Conservation (phyloP, 1,284 basidiomycete species). For the Trichosporon inkin region DNA sequence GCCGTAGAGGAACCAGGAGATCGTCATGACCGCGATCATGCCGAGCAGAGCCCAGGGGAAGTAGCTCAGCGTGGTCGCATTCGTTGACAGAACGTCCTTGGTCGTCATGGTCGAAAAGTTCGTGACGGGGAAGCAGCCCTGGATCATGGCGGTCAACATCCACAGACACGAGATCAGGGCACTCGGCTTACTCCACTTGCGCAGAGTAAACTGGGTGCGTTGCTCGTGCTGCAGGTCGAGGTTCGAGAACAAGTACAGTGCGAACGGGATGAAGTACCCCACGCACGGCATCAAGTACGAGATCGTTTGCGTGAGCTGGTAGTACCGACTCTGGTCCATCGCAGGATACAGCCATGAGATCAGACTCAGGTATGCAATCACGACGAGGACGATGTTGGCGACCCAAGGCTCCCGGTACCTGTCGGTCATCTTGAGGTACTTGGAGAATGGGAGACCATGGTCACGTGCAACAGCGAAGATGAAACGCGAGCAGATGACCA, state of each 20-base stretch:
- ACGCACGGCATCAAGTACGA: not conserved
- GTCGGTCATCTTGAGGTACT: constrained; percentile 40
- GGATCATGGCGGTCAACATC: not conserved
- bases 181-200: constrained; percentile 31
- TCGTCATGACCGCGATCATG: not conserved
- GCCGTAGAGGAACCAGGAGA: constrained; percentile 12
- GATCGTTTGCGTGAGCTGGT: not conserved
- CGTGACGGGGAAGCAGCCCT: constrained; percentile 3
- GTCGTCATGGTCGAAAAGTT: not conserved
- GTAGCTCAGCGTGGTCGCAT: not conserved
- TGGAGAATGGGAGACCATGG: constrained; percentile 47
- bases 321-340: not conserved
- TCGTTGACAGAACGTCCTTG: not conserved
- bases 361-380: constrained; percentile 23
- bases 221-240: constrained; percentile 45
- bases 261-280: constrained; percentile 28
- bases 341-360: not conserved
- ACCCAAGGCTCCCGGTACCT: constrained; percentile 36
- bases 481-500: constrained; percentile 49
- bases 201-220: constrained; percentile 44
- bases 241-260: constrained; percentile 42
- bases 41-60: constrained; percentile 5
- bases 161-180: not conserved
- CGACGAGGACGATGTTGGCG: constrained; percentile 43
- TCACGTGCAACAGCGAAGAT: constrained; percentile 48